Evolutionary conservation across 345 rosid species (phyloP).

Genomic region (Aquilaria sinensis): DNA sequence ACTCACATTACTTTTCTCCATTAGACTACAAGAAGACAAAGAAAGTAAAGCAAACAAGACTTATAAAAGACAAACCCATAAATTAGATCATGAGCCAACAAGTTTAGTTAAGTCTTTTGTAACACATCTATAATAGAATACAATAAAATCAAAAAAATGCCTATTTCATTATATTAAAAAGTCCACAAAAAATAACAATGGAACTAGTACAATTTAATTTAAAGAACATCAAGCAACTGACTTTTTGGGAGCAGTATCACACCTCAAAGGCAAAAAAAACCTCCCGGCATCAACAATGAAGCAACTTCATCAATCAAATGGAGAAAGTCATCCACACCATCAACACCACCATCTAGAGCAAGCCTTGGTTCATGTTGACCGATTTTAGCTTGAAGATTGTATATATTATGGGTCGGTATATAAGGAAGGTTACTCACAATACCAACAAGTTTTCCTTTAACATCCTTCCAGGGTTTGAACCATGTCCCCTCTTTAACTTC

Average conservation of each 20-base stretch:
- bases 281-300: conserved; percentile 65
- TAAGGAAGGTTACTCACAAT: conserved; percentile 89
- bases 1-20: conserved; percentile 72
- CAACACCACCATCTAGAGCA: conserved; percentile 80
- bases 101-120: too few relatives aligned
- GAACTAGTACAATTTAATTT: neutral
- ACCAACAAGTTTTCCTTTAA: conserved; percentile 68
- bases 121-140: too few relatives aligned
- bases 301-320: conserved; percentile 62
- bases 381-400: conserved; percentile 80
- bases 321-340: conserved; percentile 67
- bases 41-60: neutral
- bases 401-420: conserved; percentile 61
- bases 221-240: neutral
- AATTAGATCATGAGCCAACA: too few relatives aligned
- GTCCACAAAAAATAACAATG: too few relatives aligned
- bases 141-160: neutral
- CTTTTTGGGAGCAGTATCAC: neutral
- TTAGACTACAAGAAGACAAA: conserved; percentile 50
- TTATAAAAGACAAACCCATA: conserved; percentile 1
- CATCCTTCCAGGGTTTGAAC: conserved; percentile 64
- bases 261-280: conserved; percentile 89
- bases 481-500: conserved; percentile 78
- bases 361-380: conserved; percentile 82
- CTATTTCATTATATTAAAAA: neutral